Evolutionary conservation across 1,284 basidiomycete genomes (phyloP).

Genomic region (Ustilago shanxiensis): DNA sequence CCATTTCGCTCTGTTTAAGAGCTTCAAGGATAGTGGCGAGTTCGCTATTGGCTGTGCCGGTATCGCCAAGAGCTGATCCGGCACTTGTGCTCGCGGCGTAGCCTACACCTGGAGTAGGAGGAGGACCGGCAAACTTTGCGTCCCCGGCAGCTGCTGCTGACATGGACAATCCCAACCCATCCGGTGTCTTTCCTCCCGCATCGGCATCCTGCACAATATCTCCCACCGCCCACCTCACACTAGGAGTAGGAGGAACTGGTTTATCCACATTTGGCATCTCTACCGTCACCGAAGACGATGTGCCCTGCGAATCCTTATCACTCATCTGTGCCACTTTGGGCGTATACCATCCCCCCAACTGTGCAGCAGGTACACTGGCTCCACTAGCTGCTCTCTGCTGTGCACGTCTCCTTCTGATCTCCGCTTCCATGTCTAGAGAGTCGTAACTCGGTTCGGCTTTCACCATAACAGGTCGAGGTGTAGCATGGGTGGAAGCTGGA

Average conservation of each 20-base stretch:
- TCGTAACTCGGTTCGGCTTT: conserved; percentile 42
- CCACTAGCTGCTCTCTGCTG: conserved; percentile 39
- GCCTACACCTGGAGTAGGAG: conserved; percentile 39
- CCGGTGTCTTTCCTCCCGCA: conserved; percentile 24
- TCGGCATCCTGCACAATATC: conserved; percentile 19
- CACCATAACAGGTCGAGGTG: conserved; percentile 40
- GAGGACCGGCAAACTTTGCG: conserved; percentile 30
- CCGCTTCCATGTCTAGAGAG: conserved; percentile 62
- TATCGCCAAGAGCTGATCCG: conserved; percentile 11
- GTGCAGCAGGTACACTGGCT: conserved; percentile 16
- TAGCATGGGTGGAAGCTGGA: conserved; percentile 20
- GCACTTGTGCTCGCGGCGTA: conserved; percentile 20
- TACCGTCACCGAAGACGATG: conserved; percentile 31
- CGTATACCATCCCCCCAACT: conserved; percentile 57
- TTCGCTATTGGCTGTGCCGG: conserved; percentile 32
- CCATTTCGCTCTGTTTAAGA: conserved; percentile 56
- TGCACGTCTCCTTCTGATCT: conserved; percentile 48
- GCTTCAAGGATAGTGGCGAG: conserved; percentile 51
- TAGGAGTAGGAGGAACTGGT: conserved; percentile 47
- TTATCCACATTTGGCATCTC: conserved; percentile 36
- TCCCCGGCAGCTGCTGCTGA: conserved; percentile 31
- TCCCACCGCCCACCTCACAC: conserved; percentile 40
- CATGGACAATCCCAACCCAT: conserved; percentile 44
- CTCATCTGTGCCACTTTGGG: conserved; percentile 26
- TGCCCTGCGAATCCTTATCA: conserved; percentile 13